A percentile compares a stretch with the other conserved stretches of the same genome.
These are phyloP conservation scores for Apiosordaria backusii DNA, from an alignment of 495 filamentous ascomycete genomes.

Conservation along the genomic window DNA sequence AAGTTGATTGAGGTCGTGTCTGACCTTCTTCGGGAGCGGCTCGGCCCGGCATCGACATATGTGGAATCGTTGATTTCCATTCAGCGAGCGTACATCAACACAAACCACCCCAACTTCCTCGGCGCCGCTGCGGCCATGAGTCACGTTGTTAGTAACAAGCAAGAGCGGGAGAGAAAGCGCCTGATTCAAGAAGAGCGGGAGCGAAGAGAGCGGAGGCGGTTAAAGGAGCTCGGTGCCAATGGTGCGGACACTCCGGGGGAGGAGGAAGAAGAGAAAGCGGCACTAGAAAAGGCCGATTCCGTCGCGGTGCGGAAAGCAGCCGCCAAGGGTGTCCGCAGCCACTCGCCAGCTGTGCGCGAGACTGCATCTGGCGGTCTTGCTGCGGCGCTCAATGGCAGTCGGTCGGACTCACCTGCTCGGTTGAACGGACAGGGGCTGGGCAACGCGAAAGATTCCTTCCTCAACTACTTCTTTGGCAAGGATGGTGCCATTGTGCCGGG, in stretches of 20 bases:
- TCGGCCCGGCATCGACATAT: constrained; percentile 84
- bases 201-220: constrained; percentile 73
- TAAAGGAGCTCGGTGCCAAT: constrained; percentile 79
- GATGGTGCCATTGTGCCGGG: constrained; percentile 61
- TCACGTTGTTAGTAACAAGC: constrained; percentile 86
- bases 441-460: constrained; percentile 73
- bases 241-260: constrained; percentile 69
- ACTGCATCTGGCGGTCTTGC: constrained; percentile 56
- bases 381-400: constrained; percentile 63
- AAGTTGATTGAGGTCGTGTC: constrained; percentile 99
- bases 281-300: constrained; percentile 54
- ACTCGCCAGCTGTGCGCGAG: constrained; percentile 76
- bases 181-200: constrained; percentile 76
- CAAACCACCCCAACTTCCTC: constrained; percentile 98
- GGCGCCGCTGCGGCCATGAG: constrained; percentile 98
- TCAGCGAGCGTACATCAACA: constrained; percentile 98
- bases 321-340: constrained; percentile 64
- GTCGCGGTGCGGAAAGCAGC: constrained; percentile 37
- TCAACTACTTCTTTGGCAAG: constrained; percentile 98
- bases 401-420: constrained; percentile 59
- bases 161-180: constrained; percentile 84
- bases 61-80: constrained; percentile 97
- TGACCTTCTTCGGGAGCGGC: constrained; percentile 85
- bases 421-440: constrained; percentile 50
- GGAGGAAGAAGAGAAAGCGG: constrained; percentile 63